Evolutionary conservation across 2,329 filamentous ascomycete genomes (phyloP).

Genomic region (Fonsecaea multimorphosa): DNA sequence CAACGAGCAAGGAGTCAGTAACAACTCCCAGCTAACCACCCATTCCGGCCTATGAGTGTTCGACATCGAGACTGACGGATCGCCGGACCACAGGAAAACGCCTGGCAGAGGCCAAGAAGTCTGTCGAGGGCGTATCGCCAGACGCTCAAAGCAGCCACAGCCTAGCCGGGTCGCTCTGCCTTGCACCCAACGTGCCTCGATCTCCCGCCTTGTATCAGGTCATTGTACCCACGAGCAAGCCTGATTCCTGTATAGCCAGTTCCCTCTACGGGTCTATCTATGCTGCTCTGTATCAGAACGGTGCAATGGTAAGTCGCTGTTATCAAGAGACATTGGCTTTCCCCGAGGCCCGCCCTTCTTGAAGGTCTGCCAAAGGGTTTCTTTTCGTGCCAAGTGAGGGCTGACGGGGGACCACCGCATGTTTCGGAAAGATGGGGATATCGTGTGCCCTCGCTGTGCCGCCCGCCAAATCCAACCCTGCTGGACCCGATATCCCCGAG

Average conservation of each 20-base stretch:
- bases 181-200: conserved; percentile 7
- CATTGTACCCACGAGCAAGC: conserved; percentile 4
- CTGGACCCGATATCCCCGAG: conserved; percentile 19
- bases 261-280: conserved; percentile 17
- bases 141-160: conserved; percentile 7
- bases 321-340: not conserved
- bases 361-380: not conserved
- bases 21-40: not conserved
- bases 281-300: conserved; percentile 25
- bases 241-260: not conserved
- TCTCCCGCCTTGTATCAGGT: not conserved
- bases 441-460: conserved; percentile 6
- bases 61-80: not conserved
- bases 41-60: not conserved
- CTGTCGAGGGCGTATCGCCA: conserved; percentile 22
- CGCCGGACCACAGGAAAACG: conserved; percentile 15
- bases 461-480: conserved; percentile 11
- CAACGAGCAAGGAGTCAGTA: conserved; percentile 47
- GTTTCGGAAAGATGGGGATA: conserved; percentile 23
- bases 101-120: conserved; percentile 25
- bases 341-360: not conserved
- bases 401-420: not conserved
- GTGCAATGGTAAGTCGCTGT: conserved; percentile 16
- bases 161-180: not conserved
- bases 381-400: not conserved